Conservation (phyloP, 768 basidiomycete species). For the Nidula microcarpa region DNA sequence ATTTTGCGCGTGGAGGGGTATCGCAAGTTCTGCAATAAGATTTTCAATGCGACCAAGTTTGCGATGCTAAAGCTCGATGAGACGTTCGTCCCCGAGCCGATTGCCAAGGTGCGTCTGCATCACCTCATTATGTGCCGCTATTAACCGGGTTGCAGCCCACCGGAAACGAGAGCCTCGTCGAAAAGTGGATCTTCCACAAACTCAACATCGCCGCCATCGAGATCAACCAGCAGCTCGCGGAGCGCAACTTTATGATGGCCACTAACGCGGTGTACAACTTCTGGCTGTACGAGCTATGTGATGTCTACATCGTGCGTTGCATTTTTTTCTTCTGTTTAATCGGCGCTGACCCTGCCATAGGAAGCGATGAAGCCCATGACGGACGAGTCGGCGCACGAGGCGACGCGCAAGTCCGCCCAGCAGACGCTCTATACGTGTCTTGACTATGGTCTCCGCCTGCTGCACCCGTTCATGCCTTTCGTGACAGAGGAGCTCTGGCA, state of each 20-base stretch:
- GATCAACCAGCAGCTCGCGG: constrained; percentile 69
- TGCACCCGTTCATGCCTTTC: constrained; percentile 99
- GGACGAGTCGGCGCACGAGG: constrained; percentile 64
- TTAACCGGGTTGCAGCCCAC: constrained; percentile 54
- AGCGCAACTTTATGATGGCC: constrained; percentile 91
- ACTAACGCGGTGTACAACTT: constrained; percentile 86
- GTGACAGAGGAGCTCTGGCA: constrained; percentile 99
- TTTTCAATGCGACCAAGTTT: constrained; percentile 98
- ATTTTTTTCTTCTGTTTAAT: not conserved
- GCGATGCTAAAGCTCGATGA: constrained; percentile 97
- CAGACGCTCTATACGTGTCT: constrained; percentile 95
- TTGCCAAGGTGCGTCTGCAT: constrained; percentile 49
- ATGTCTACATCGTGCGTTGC: constrained; percentile 87
- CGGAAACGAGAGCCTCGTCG: constrained; percentile 87
- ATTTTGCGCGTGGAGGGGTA: constrained; percentile 96
- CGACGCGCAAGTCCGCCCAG: constrained; percentile 77
- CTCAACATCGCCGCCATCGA: constrained; percentile 78
- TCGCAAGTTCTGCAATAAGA: constrained; percentile 99
- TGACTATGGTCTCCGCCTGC: constrained; percentile 81
- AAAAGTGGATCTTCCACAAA: constrained; percentile 94
- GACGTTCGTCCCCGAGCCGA: constrained; percentile 70
- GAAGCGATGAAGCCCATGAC: constrained; percentile 99
- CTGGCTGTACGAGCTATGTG: constrained; percentile 99
- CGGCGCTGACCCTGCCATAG: constrained; percentile 32
- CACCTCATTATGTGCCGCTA: not conserved